phyloP scores from a whole-genome alignment of 176 grass and related monocot species.

The Tillandsia fasciculata region DNA sequence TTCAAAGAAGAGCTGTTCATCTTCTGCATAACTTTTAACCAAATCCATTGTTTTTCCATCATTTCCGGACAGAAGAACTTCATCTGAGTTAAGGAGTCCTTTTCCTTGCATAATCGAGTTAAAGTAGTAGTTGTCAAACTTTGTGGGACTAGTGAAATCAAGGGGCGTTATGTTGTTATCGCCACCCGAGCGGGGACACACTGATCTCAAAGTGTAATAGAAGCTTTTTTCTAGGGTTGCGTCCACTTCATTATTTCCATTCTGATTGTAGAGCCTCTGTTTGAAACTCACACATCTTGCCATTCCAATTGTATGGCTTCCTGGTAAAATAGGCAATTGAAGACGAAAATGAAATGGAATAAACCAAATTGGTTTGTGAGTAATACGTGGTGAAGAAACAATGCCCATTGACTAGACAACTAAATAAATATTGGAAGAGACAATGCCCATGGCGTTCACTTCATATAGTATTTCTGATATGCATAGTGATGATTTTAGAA shows the following conservation, averaged over 20 bases:
- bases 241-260: constrained; percentile 41
- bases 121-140: constrained; percentile 84
- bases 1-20: constrained; percentile 52
- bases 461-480: too few species aligned
- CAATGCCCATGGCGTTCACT: too few species aligned
- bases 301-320: constrained; percentile 74
- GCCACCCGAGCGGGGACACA: constrained; percentile 52
- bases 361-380: background rate
- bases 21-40: constrained; percentile 56
- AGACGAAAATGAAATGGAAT: background rate
- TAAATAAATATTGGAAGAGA: too few species aligned
- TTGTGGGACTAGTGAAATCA: constrained; percentile 36
- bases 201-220: constrained; percentile 32
- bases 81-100: constrained; percentile 68
- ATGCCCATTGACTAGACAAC: too few species aligned
- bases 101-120: constrained; percentile 51
- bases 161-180: constrained; percentile 46
- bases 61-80: constrained; percentile 60
- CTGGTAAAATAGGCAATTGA: constrained; percentile 33
- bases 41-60: constrained; percentile 38
- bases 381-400: background rate
- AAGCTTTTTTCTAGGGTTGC: constrained; percentile 43
- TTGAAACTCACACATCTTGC: constrained; percentile 77
- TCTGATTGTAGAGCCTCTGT: constrained; percentile 79
- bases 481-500: too few species aligned